Conservation (phyloP, 257 asterid genomes). For the Fraxinus americana region DNA sequence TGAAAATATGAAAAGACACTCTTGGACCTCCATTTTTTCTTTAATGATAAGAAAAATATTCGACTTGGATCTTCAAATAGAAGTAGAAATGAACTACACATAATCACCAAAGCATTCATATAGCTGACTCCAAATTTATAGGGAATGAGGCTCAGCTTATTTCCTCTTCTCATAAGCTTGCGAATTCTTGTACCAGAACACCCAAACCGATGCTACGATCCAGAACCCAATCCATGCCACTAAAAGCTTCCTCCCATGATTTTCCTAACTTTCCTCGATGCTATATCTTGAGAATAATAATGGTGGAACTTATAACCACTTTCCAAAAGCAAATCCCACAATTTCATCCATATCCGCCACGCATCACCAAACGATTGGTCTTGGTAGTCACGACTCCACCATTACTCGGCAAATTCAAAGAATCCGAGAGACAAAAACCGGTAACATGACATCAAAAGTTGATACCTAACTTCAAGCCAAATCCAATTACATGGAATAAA, state of each 20-base stretch:
- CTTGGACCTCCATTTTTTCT: too few relatives aligned
- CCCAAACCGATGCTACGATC: conserved; percentile 38
- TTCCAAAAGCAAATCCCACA: conserved; percentile 61
- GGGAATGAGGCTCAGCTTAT: too few relatives aligned
- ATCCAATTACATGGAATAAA: conserved; percentile 72
- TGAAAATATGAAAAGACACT: too few relatives aligned
- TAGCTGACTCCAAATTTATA: too few relatives aligned
- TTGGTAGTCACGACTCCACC: conserved; percentile 71
- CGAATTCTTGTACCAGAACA: conserved; percentile 59
- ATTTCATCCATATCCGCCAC: conserved; percentile 57
- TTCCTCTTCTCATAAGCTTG: conserved; percentile 74
- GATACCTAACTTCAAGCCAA: conserved; percentile 86
- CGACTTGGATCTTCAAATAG: too few relatives aligned
- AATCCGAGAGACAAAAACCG: conserved; percentile 70
- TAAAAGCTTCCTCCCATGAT: conserved; percentile 65
- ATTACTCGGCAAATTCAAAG: conserved; percentile 68
- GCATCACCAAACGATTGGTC: conserved; percentile 57
- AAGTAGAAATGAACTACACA: too few relatives aligned
- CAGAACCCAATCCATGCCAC: conserved; percentile 52
- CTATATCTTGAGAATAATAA: conserved; percentile 53
- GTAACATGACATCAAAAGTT: conserved; percentile 65
- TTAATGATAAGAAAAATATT: too few relatives aligned
- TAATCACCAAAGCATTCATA: too few relatives aligned
- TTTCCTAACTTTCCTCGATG: conserved; percentile 51
- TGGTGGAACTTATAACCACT: conserved; percentile 55